phyloP scores from a whole-genome alignment of 2,329 filamentous ascomycete species.

The Elsinoe batatas region DNA sequence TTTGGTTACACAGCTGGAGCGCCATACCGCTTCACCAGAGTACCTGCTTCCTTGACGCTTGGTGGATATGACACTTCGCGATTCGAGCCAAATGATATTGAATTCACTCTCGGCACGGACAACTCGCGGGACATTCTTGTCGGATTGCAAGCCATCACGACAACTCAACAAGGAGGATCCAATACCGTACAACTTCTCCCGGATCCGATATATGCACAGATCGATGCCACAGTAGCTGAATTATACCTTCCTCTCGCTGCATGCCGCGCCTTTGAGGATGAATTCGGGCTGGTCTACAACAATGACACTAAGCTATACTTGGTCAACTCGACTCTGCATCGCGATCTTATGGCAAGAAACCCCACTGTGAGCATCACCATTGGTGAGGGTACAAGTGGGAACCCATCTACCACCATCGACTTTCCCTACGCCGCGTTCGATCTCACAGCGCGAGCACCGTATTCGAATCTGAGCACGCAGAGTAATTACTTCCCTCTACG shows the following conservation, averaged over 20 bases:
- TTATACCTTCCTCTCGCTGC: slow-evolving; percentile 41
- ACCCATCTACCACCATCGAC: slow-evolving; percentile 21
- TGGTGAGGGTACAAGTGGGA: slow-evolving; percentile 14
- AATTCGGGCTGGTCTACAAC: slow-evolving; percentile 57
- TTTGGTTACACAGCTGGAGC: slow-evolving; percentile 69
- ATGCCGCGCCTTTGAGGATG: slow-evolving; percentile 54
- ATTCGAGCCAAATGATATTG: slow-evolving; percentile 24
- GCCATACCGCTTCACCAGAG: slow-evolving; percentile 44
- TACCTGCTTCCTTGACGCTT: slow-evolving; percentile 23
- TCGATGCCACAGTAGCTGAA: slow-evolving; percentile 39
- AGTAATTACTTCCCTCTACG: slow-evolving; percentile 31
- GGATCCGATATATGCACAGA: slow-evolving; percentile 14
- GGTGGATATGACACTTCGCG: slow-evolving; percentile 31
- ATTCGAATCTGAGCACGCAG: slow-evolving; percentile 19
- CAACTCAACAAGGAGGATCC: slow-evolving; percentile 15
- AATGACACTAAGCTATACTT: slow-evolving; percentile 54
- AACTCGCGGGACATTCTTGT: slow-evolving; percentile 20
- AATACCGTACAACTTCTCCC: slow-evolving; percentile 26
- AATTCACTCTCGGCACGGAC: slow-evolving; percentile 19
- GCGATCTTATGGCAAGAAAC: slow-evolving; percentile 39
- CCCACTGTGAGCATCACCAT: slow-evolving; percentile 50
- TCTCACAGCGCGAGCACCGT: slow-evolving; percentile 18
- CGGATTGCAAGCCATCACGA: slow-evolving; percentile 21
- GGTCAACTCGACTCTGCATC: slow-evolving; percentile 48
- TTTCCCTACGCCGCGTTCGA: slow-evolving; percentile 33